Percentiles rank a stretch among this genome's conserved stretches.
Evolutionary conservation across 1,284 basidiomycete genomes (phyloP).

Genomic region (Rhodotorula mucilaginosa): DNA sequence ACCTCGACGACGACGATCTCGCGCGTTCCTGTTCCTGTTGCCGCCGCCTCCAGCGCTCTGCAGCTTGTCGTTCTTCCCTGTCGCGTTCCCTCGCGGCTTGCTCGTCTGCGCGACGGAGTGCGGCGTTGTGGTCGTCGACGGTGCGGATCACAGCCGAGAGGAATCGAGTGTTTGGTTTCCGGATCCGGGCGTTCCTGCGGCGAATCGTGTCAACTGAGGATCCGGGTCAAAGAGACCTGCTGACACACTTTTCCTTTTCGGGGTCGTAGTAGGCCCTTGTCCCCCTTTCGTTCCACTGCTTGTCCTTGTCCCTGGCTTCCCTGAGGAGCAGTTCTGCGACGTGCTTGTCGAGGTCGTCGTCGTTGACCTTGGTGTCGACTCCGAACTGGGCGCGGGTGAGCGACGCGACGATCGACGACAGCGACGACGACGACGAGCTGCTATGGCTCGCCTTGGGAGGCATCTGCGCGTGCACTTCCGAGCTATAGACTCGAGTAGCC

Average conservation of each 20-base stretch:
- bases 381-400: slow-evolving; percentile 80
- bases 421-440: slow-evolving; percentile 43
- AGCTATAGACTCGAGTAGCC: no score
- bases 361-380: slow-evolving; percentile 60
- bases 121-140: slow-evolving; percentile 88
- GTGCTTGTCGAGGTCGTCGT: slow-evolving; percentile 81
- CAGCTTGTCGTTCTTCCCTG: slow-evolving; percentile 29
- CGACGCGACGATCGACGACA: slow-evolving; percentile 79
- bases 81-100: slow-evolving; percentile 45
- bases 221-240: background rate
- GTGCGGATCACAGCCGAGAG: slow-evolving; percentile 79
- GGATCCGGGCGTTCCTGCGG: slow-evolving; percentile 45
- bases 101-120: slow-evolving; percentile 71
- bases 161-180: slow-evolving; percentile 86
- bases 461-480: background rate
- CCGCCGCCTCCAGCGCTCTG: slow-evolving; percentile 29
- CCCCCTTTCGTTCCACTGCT: slow-evolving; percentile 52
- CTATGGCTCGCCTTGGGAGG: slow-evolving; percentile 4
- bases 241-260: slow-evolving; percentile 34
- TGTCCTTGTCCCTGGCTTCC: slow-evolving; percentile 85
- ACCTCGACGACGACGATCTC: background rate
- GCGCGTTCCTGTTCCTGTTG: background rate
- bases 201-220: no score
- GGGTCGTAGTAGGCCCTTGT: slow-evolving; percentile 46
- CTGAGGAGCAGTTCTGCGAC: slow-evolving; percentile 82